Percentiles rank a stretch among this genome's conserved stretches.
Conservation (phyloP, 2,329 filamentous ascomycete species). For the Elsinoe necatrix region DNA sequence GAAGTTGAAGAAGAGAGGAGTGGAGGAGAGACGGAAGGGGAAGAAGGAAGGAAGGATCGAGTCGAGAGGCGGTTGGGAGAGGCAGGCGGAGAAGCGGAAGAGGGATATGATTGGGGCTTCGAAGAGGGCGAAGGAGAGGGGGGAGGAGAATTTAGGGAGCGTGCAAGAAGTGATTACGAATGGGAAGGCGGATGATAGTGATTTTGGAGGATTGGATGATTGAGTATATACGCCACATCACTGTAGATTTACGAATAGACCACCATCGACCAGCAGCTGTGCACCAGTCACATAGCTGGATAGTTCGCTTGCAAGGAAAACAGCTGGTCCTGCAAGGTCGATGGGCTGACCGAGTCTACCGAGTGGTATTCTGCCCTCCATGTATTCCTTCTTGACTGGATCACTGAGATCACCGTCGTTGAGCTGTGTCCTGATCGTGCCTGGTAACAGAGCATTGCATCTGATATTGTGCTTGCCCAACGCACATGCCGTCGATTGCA, state of each 20-base stretch:
- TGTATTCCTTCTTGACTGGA: conserved; percentile 62
- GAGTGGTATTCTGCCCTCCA: conserved; percentile 73
- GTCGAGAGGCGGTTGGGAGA: conserved; percentile 69
- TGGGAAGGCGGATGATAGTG: conserved; percentile 24
- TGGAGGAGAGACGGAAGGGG: conserved; percentile 57
- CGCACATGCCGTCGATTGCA: conserved; percentile 75
- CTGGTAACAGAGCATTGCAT: conserved; percentile 76
- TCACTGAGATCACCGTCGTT: conserved; percentile 76
- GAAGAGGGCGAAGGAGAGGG: conserved; percentile 29
- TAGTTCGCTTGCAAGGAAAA: conserved; percentile 74
- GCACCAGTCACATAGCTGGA: conserved; percentile 76
- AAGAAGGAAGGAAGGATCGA: conserved; percentile 61
- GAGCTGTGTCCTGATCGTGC: conserved; percentile 74
- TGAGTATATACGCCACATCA: conserved; percentile 29
- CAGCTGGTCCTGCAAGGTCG: conserved; percentile 76
- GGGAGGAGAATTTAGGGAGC: conserved; percentile 19
- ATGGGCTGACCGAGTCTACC: conserved; percentile 60
- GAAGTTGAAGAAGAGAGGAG: conserved; percentile 70
- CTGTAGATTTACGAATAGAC: conserved; percentile 82
- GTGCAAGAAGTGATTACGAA: not conserved
- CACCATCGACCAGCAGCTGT: conserved; percentile 78
- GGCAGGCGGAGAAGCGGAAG: conserved; percentile 58
- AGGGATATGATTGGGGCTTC: conserved; percentile 30
- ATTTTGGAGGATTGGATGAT: conserved; percentile 37
- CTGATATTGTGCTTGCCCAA: conserved; percentile 66